Evolutionary conservation across 441 rosid species (phyloP).

Genomic region (Pelargonium australe): DNA sequence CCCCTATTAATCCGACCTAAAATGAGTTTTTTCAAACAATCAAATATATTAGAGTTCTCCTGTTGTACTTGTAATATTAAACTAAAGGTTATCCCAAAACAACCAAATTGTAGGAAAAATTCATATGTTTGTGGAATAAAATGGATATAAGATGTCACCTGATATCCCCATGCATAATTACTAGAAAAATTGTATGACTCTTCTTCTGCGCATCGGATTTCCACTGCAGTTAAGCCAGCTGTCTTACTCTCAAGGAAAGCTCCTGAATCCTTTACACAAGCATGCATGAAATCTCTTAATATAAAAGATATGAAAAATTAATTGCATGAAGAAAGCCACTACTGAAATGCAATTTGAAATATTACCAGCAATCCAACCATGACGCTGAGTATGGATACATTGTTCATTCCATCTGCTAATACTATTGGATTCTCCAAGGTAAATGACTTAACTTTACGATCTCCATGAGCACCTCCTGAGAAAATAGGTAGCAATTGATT

Average conservation of each 20-base stretch:
- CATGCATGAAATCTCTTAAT: not conserved
- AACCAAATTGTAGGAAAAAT: not conserved
- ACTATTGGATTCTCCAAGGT: slow-evolving; percentile 34
- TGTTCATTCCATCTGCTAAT: slow-evolving; percentile 37
- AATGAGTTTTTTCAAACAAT: not conserved
- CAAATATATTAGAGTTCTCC: not conserved
- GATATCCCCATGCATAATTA: slow-evolving; percentile 47
- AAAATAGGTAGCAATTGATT: too few species aligned
- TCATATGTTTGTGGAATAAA: not conserved
- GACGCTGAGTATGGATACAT: slow-evolving; percentile 51
- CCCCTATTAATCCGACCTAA: slow-evolving; percentile 54
- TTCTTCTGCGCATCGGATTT: slow-evolving; percentile 31
- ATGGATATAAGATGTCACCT: slow-evolving; percentile 26
- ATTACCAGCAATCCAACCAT: slow-evolving; percentile 72
- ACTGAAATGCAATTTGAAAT: not conserved
- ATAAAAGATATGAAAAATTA: not conserved
- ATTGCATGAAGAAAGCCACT: not conserved
- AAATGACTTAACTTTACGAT: slow-evolving; percentile 40
- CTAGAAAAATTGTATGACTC: slow-evolving; percentile 30
- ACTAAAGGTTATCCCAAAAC: not conserved
- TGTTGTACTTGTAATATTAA: not conserved
- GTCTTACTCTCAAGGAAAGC: slow-evolving; percentile 46
- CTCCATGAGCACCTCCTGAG: slow-evolving; percentile 59
- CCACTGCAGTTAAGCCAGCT: slow-evolving; percentile 40
- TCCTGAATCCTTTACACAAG: slow-evolving; percentile 46